Base-by-base conservation (phyloP, 2,329 filamentous ascomycete species). In the Tolypocladium paradoxum region DNA sequence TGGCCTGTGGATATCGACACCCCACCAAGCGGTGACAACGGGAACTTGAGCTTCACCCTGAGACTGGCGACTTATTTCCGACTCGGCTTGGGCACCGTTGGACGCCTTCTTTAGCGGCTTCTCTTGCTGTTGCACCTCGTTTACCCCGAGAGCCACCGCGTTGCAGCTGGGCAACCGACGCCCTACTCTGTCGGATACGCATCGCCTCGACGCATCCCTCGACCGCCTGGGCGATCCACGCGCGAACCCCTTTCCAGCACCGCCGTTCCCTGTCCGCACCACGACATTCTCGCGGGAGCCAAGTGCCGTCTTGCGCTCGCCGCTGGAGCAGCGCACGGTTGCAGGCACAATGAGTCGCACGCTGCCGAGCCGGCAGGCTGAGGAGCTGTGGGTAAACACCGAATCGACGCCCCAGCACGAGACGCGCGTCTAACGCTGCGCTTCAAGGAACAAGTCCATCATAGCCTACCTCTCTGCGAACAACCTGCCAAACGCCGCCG, bases 381-480 rank as follows among this genome's bases (percentile, higher is more conserved):
- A 93, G 73, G 89, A 93, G 78, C 84, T 93, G 88, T 92, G 78
- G 71, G 86, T 78, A 57, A 22, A 22, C 18, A 27, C 46, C 40
- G 24, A n/a, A 18, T 22, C 22, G 24, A 14, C 34, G 18, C 40
- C 24, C 20, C 11, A 7, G 47, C 20, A 52, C 50, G 34, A 51
- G 11, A 35, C 35, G 31, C 16, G 34, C 29, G 34, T 20, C 54
- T 56, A 56, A 49, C 50, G 53, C 54, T 51, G 34, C 53, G 45
- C 46, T 51, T 54, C 48, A 58, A 95, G 90, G 66, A 89, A 96
- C 77, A 95, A 95, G 75, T 88, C 90, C 58, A 90, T 96, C 62
- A 87, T 96, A 66, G 90, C 91, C 61, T 96, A 96, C 68, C 77
- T 96, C 22, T 78, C 83, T 48, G 84, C 88, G 35, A 84, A 82